phyloP scores from a whole-genome alignment of 495 filamentous ascomycete genomes.

The Penicillium pulvis region DNA sequence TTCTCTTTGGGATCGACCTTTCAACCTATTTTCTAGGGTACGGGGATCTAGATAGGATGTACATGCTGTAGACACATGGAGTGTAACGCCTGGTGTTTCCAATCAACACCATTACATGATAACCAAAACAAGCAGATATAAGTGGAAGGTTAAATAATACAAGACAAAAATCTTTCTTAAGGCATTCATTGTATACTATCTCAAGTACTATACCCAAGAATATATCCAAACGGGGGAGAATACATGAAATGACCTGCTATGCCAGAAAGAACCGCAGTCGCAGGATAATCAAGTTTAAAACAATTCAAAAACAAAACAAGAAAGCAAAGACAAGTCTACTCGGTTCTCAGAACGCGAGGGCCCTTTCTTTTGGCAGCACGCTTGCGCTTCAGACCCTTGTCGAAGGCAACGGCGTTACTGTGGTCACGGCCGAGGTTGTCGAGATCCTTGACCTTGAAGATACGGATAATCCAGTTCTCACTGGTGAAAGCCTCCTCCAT shows the following conservation, averaged over 20 bases:
- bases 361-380: slow-evolving; percentile 78
- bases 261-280: slow-evolving; percentile 10
- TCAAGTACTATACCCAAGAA: slow-evolving; percentile 8
- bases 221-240: slow-evolving; percentile 14
- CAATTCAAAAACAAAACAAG: slow-evolving; percentile 6
- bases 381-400: slow-evolving; percentile 93
- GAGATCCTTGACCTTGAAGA: slow-evolving; percentile 99
- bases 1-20: slow-evolving; percentile 11
- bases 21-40: not conserved
- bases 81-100: no score
- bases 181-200: slow-evolving; percentile 21
- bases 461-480: slow-evolving; percentile 99
- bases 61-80: no score
- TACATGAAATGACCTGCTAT: slow-evolving; percentile 18
- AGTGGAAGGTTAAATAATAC: no score
- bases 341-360: slow-evolving; percentile 77
- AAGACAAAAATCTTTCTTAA: not conserved
- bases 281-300: slow-evolving; percentile 16
- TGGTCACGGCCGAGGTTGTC: slow-evolving; percentile 96
- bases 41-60: not conserved
- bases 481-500: slow-evolving; percentile 97
- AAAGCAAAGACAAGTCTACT: slow-evolving; percentile 51
- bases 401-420: slow-evolving; percentile 79
- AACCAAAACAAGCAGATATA: no score
- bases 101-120: no score